Evolutionary conservation across 768 basidiomycete genomes (phyloP).

Genomic region (Podaxis sp.): DNA sequence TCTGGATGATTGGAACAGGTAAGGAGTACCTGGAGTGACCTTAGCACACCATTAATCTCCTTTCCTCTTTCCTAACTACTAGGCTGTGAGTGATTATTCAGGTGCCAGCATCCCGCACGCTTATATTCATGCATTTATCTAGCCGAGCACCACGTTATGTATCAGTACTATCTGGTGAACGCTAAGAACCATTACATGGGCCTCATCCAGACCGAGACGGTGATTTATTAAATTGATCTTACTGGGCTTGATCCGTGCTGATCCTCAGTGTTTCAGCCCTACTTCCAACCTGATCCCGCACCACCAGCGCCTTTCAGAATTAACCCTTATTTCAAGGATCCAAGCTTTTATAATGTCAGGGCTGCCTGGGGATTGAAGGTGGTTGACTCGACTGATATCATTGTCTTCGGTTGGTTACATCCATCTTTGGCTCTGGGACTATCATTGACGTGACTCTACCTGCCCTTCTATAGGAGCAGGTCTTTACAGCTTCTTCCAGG

Average conservation of each 20-base stretch:
- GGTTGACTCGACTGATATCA: constrained; percentile 50
- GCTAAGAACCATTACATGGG: constrained; percentile 71
- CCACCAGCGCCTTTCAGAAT: constrained; percentile 56
- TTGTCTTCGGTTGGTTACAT: constrained; percentile 56
- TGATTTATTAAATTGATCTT: constrained; percentile 24
- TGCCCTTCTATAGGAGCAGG: constrained; percentile 48
- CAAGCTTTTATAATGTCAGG: constrained; percentile 39
- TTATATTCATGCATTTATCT: constrained; percentile 10
- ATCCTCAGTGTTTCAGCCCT: constrained; percentile 44
- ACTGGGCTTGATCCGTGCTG: background rate
- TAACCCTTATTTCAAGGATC: constrained; percentile 51
- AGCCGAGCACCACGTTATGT: constrained; percentile 71
- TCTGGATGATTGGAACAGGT: constrained; percentile 81
- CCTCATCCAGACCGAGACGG: constrained; percentile 75
- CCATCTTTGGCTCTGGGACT: background rate
- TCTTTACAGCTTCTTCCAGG: constrained; percentile 69
- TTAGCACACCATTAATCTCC: background rate
- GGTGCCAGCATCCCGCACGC: background rate
- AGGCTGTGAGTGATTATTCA: constrained; percentile 23
- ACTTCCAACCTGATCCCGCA: constrained; percentile 62
- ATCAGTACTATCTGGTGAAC: constrained; percentile 65
- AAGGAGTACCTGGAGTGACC: constrained; percentile 20
- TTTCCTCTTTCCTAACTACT: background rate
- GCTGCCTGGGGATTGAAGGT: constrained; percentile 59
- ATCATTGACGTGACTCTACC: background rate